Evolutionary conservation across 352 stramenopile species (phyloP), one percentile per base, ranked within the genome.

Genomic region (Pythium folliculosum): DNA sequence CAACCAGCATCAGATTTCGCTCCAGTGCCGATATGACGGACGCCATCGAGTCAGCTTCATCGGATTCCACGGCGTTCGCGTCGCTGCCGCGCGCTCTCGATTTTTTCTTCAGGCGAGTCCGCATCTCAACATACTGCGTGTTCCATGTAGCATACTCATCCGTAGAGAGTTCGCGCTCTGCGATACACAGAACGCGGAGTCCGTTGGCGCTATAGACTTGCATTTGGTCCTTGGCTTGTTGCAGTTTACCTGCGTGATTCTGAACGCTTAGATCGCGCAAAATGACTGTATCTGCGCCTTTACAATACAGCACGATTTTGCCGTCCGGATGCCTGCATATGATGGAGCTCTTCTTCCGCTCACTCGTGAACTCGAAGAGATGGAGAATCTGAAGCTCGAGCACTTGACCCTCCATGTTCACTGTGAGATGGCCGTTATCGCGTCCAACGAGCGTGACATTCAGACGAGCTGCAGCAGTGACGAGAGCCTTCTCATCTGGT

Each of bases 251-350:
- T 22, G 60, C 10, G 21, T 71, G 69, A 62, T 82, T 82, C 0
- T 47, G 60, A 2, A 70, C 59, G 32, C 68, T 78, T 21, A 88
- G 60, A 21, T 84, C 60, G 4, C 76, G 67, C 13, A 97, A 69
- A 5, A 98, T 84, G 21, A 95, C 81, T 1, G 84, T 93, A 65
- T 98, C 93, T 0, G 93, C 93, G n/a, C 93, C 92, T 78, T 98
- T 95, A 48, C 68, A 81, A 47, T 89, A 79, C 37, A 92, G 38
- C 16, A 87, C 60, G 14, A 84, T 69, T 17, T 63, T 70, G 8
- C 72, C 72, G 3, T 68, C 69, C 0, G 67, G 43, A 14, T 82
- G 69, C 12, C 77, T 76, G 48, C 73, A 83, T 5, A 88, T 21
- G 1, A 88, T 78, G 2, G 82, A 91, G 59, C 81, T 92, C 60